Base-by-base conservation (phyloP, 306 rosid genomes). In the Rosa lucieae region DNA sequence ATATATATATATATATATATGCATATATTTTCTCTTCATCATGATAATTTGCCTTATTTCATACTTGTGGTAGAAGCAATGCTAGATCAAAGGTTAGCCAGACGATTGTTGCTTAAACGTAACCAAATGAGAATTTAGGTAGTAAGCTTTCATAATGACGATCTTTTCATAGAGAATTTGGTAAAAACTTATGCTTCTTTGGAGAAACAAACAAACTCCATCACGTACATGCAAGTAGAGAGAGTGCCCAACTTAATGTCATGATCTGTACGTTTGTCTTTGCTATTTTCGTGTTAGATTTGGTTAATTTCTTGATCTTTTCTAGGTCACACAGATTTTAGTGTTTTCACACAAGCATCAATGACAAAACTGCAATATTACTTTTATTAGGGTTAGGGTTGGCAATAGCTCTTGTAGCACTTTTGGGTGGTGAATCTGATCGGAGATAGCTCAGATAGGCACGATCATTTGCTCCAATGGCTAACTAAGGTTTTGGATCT, bases 11-110 rank as follows among this genome's bases (percentile, higher is more conserved):
- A 26, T 26, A 26, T 26, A 26, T 26, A 26, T 26, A 44, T 48
- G 1, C 52, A 11, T 48, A 51, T 15, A 51, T 51, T 51, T 15
- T 7, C 12, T 11, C 5, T 1, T 32, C 35, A 32, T 32, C 3
- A 51, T 13, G 56, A 14, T 14, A 51, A 5, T 5, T 51, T 51
- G 20, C 56, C 56, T 51, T 4, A 42, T 5, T 37, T 6, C 10
- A 71, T 47, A 26, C 42, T 49, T 71, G 61, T 47, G 44, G 61
- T 15, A 47, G 40, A 71, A 71, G 75, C 43, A 47, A 18, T 55
- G 56, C 56, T 55, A 18, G 10, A 71, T 18, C 3, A 29, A 21
- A 21, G 18, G 37, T 55, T 69, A 21, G 73, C 18, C 6, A 20
- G 13, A 23, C 35, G 26, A 29, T 48, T 8, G 44, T 72, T 15